Evolutionary conservation across 768 basidiomycete genomes (phyloP), one percentile per base, ranked within the genome.

Genomic region (Auriscalpium orientale): DNA sequence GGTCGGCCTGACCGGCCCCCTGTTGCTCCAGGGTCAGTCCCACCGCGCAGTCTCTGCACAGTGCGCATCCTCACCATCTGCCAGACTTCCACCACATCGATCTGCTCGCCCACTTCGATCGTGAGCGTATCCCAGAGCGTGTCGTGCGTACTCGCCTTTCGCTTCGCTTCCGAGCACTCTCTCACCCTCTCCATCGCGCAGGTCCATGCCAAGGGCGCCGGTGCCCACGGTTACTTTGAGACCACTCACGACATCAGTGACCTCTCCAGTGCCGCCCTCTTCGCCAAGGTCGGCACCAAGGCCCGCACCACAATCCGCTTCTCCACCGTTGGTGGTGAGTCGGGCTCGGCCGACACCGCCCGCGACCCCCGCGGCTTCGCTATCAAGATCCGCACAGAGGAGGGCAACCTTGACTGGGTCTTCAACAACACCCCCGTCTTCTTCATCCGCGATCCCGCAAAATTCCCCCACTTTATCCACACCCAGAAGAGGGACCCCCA

Each of bases 71-170:
- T 70, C 44, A 67, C 61, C 54, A 57, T 55, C 58, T 51, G 50
- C 33, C 54, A 89, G 90, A 93, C 69, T 92, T 91, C 76, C 86
- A 91, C 71, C 84, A 89, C 71, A 86, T 95, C 66, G 91, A 93
- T 72, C 76, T 88, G 49, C 83, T 98, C 59, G 85, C 91, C 15
- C 94, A 95, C 76, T 94, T 95, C 65, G 90, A 91, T 70, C 85
- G 91, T 57, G 94, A 97, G 72, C 88, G 95, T 68, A 95, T 98
- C 66, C 95, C 95, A 15, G 92, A 95, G 78, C 91, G 92, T 71
- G 87, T 91, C 61, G 92, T 86, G 70, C 62, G 82, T 76, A 44
- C 15, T 36, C 21, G 28, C 40, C 7, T 38, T 43, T 34, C 33
- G 8, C n/a, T 36, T 22, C 51, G 40, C 3, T 18, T n/a, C 49